phyloP scores from a whole-genome alignment of 139 green algal species.

The Chlorella vulgaris region DNA sequence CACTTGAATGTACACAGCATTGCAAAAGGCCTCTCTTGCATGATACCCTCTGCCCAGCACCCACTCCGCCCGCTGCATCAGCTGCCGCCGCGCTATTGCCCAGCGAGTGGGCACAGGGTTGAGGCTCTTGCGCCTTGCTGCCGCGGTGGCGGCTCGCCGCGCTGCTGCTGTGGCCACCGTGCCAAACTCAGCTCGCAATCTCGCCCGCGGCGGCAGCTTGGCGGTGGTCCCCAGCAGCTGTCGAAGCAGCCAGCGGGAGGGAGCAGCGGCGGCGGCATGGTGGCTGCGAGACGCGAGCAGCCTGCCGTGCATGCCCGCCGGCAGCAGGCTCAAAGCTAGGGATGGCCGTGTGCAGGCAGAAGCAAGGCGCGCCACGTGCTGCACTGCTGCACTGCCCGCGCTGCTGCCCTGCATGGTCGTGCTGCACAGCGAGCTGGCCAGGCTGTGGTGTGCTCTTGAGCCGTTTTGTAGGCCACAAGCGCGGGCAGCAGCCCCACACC shows the following conservation, averaged over 20 bases:
- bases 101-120: background rate
- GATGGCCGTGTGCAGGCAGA: too few species aligned
- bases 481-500: background rate
- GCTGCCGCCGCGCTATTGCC: background rate
- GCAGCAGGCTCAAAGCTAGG: too few species aligned
- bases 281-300: background rate
- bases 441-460: background rate
- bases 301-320: too few species aligned
- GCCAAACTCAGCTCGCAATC: background rate
- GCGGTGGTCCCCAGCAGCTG: too few species aligned
- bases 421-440: background rate
- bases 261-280: background rate
- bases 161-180: background rate
- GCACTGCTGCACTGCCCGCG: background rate
- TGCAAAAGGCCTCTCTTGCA: constrained; percentile 36
- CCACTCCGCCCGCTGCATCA: background rate
- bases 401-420: background rate
- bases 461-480: background rate
- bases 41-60: constrained; percentile 25
- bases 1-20: constrained; percentile 45
- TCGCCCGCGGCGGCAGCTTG: background rate
- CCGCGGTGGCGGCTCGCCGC: background rate
- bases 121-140: background rate
- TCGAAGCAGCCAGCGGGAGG: background rate
- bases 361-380: too few species aligned